Conservation (phyloP, 106 monocot species). For the Narthecium ossifragum region DNA sequence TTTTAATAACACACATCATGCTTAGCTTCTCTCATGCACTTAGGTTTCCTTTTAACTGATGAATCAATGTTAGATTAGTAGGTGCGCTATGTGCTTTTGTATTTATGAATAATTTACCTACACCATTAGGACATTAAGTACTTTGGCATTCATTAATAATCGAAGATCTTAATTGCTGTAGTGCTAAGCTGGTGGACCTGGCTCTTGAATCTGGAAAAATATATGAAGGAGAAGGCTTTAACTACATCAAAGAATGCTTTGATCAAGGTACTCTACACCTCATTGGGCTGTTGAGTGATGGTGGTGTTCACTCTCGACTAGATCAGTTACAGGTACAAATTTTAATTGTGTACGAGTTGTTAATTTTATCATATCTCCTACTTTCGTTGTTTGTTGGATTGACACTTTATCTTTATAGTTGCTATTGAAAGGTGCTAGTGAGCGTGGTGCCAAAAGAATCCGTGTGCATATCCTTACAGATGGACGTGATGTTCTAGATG, state of each 20-base stretch:
- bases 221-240: constrained; percentile 85
- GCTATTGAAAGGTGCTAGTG: constrained; percentile 82
- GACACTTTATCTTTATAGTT: constrained; percentile 38
- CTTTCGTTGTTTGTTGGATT: neutral
- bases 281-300: constrained; percentile 88
- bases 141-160: too few species aligned
- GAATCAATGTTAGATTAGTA: too few species aligned
- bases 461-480: constrained; percentile 92
- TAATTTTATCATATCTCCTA: neutral
- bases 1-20: too few species aligned
- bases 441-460: constrained; percentile 88
- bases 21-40: too few species aligned
- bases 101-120: too few species aligned
- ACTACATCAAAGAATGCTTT: constrained; percentile 82
- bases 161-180: constrained; percentile 18
- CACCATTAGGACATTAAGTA: too few species aligned
- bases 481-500: constrained; percentile 98
- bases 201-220: constrained; percentile 98
- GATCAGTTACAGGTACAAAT: constrained; percentile 82
- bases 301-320: constrained; percentile 94
- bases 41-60: too few species aligned
- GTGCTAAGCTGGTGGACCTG: constrained; percentile 83
- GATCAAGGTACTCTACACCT: constrained; percentile 70
- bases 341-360: neutral
- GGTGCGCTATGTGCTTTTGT: too few species aligned